Percentiles rank a stretch among this genome's conserved stretches.
Evolutionary conservation across 768 basidiomycete species (phyloP).

Genomic region (Phlebiopsis flavidoalba): DNA sequence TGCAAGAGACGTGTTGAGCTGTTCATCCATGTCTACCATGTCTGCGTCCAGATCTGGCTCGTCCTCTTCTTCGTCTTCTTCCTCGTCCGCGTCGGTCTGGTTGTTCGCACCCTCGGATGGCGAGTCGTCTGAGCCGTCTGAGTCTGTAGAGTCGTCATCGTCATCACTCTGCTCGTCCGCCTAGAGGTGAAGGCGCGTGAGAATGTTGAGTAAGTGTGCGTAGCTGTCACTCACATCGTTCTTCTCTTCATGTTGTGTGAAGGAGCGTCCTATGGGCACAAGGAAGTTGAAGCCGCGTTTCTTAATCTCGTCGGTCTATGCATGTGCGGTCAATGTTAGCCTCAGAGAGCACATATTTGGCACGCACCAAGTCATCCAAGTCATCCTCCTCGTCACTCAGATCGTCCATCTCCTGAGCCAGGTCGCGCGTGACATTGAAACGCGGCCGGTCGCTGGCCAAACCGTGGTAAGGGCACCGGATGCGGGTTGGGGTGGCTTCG

Average conservation of each 20-base stretch:
- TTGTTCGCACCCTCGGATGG: slow-evolving; percentile 34
- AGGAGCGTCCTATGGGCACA: slow-evolving; percentile 66
- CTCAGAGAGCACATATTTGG: background rate
- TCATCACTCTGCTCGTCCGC: slow-evolving; percentile 26
- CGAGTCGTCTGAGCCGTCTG: slow-evolving; percentile 44
- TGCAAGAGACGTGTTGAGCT: slow-evolving; percentile 26
- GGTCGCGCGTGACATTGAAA: slow-evolving; percentile 59
- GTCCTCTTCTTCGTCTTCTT: slow-evolving; percentile 42
- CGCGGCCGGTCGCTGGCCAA: slow-evolving; percentile 47
- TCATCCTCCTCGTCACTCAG: slow-evolving; percentile 82
- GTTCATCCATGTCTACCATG: slow-evolving; percentile 49
- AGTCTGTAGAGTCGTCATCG: slow-evolving; percentile 36
- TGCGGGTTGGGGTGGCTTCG: slow-evolving; percentile 61
- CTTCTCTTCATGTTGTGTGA: slow-evolving; percentile 79
- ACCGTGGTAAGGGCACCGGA: slow-evolving; percentile 50
- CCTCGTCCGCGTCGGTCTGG: slow-evolving; percentile 37
- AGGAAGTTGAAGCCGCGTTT: slow-evolving; percentile 64
- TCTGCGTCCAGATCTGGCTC: slow-evolving; percentile 58
- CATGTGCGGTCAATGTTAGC: background rate
- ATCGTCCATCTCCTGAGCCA: slow-evolving; percentile 76
- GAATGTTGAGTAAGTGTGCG: background rate
- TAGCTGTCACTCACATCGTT: slow-evolving; percentile 50
- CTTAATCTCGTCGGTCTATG: slow-evolving; percentile 53
- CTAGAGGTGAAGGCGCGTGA: slow-evolving; percentile 28
- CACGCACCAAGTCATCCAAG: slow-evolving; percentile 66